Conservation (phyloP, 305 asterid genomes). For the Fraxinus sp. region DNA sequence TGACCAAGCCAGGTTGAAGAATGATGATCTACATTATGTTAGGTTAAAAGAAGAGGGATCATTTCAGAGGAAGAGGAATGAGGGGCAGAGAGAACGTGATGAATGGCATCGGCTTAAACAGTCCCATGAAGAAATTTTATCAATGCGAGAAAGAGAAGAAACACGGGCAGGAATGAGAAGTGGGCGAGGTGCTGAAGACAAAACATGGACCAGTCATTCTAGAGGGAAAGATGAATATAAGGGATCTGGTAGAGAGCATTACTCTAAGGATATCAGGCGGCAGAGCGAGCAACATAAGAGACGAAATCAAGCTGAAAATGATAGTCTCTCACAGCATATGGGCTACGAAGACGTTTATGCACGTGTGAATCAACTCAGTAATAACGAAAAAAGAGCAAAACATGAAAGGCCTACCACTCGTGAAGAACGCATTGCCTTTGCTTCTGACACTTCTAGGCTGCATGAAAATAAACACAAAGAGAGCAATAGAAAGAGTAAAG, state of each 20-base stretch:
- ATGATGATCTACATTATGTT: slow-evolving; percentile 57
- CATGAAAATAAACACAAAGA: slow-evolving; percentile 62
- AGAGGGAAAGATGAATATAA: slow-evolving; percentile 73
- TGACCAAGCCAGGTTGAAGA: slow-evolving; percentile 52
- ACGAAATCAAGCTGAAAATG: slow-evolving; percentile 69
- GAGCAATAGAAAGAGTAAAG: slow-evolving; percentile 60
- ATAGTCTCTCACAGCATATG: slow-evolving; percentile 53
- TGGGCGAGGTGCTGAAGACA: slow-evolving; percentile 67
- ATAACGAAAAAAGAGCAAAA: slow-evolving; percentile 67
- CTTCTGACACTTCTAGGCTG: slow-evolving; percentile 54
- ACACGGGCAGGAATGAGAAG: slow-evolving; percentile 47
- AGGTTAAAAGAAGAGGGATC: slow-evolving; percentile 70
- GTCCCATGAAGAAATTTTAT: slow-evolving; percentile 51
- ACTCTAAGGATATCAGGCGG: slow-evolving; percentile 53
- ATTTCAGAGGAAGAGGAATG: slow-evolving; percentile 63
- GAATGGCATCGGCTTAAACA: slow-evolving; percentile 75
- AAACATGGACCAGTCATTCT: slow-evolving; percentile 54
- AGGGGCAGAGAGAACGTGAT: slow-evolving; percentile 75
- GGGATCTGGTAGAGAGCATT: slow-evolving; percentile 65
- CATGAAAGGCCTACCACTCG: slow-evolving; percentile 59
- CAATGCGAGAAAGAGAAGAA: slow-evolving; percentile 78
- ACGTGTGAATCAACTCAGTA: slow-evolving; percentile 44
- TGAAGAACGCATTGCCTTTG: slow-evolving; percentile 58
- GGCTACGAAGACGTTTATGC: slow-evolving; percentile 59
- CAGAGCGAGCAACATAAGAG: slow-evolving; percentile 59